Evolutionary conservation across 2,329 filamentous ascomycete genomes (phyloP), one percentile per base, ranked within the genome.

Genomic region (Phialophora chinensis): DNA sequence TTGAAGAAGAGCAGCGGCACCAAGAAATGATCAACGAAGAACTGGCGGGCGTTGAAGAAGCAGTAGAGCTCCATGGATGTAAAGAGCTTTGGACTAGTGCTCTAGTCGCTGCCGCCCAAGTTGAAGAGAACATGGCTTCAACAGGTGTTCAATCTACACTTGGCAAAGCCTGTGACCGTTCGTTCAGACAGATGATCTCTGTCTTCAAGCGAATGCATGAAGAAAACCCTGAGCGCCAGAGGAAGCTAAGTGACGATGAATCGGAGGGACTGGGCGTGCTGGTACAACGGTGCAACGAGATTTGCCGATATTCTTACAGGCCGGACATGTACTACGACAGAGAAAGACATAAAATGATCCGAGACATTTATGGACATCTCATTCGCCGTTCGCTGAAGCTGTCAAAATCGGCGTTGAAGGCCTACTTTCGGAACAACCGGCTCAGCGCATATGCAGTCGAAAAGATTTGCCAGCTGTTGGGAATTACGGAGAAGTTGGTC

Each of bases 11-110:
- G 47, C 65, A 59, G 25, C 47, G 63, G 17, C 60, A 56, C 23
- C 38, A 65, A 60, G 49, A 63, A 31, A 33, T 56, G 27, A 44
- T 63, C 12, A 31, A 63, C 20, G 49, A 64, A 12, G 65, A 60
- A 8, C 60, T 72, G 42, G 55, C 56, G 17, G 66, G 69, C 62
- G 71, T 75, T 58, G 64, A 69, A 56, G 59, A 70, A 38, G 74
- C 73, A 0, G 66, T 66, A 10, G 33, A 69, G 20, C 42, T 73
- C 4, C 68, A 71, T 25, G 62, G 61, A 1, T 74, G 75, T 55
- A 53, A 62, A 49, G 62, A 67, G 1, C 68, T 69, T 23, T 77
- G 75, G 76, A 57, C 68, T 29, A 63, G 63, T 10, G 53, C 66
- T 52, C 64, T 71, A 27, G 63, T 66, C 38, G 69, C 57, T 42